phyloP scores from a whole-genome alignment of 345 rosid genomes.

The Heritiera littoralis region DNA sequence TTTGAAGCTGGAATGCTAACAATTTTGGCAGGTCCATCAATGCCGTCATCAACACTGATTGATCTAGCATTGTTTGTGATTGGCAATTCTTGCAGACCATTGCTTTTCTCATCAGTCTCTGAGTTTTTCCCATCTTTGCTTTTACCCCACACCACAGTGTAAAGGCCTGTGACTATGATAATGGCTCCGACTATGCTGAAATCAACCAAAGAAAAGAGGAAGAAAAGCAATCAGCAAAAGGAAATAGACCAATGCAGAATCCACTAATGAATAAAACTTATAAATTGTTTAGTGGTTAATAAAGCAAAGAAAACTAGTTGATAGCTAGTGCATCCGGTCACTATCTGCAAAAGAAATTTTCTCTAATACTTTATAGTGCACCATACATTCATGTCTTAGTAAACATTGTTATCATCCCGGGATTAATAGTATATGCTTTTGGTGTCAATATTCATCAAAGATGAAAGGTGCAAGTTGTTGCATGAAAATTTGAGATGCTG shows the following conservation, averaged over 20 bases:
- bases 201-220: not conserved
- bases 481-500: not conserved
- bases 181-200: constrained; percentile 77
- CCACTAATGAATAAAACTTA: constrained; percentile 9
- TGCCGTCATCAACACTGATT: constrained; percentile 24
- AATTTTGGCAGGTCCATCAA: constrained; percentile 18
- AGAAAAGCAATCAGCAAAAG: not conserved
- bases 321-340: not conserved
- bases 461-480: not conserved
- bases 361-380: not conserved
- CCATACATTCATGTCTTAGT: not conserved
- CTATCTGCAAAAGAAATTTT: not conserved
- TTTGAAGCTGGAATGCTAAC: constrained; percentile 21
- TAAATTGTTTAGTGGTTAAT: not conserved
- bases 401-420: not conserved
- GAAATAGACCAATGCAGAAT: not conserved
- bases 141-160: constrained; percentile 92
- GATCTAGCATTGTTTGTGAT: constrained; percentile 29
- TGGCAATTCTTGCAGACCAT: constrained; percentile 48
- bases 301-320: not conserved
- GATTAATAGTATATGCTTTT: not conserved
- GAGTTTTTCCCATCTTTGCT: constrained; percentile 51
- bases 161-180: constrained; percentile 72
- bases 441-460: not conserved
- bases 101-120: constrained; percentile 33